These are phyloP conservation scores for Bryum argenteum DNA, from an alignment of 225 moss, liverwort and hornwort genomes.

Conservation along the genomic window DNA sequence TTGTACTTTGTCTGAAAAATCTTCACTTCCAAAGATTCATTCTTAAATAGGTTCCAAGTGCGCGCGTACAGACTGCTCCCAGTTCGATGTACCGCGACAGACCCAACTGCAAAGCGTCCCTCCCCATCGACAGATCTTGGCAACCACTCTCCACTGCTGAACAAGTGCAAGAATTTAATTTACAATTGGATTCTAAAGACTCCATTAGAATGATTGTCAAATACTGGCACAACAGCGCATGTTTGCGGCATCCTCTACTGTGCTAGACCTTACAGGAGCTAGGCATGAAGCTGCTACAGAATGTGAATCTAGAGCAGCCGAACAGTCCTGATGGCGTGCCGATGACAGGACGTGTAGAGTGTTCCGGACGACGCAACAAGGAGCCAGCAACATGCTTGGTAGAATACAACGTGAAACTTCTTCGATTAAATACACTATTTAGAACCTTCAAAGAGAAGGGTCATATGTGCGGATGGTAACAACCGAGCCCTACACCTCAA, in stretches of 20 bases:
- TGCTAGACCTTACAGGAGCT: conserved; percentile 11
- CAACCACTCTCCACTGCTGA: neutral
- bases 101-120: neutral
- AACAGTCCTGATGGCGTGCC: conserved; percentile 25
- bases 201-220: conserved; percentile 22
- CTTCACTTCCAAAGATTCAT: no score
- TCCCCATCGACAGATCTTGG: neutral
- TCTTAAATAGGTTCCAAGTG: no score
- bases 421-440: conserved; percentile 32
- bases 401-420: conserved; percentile 34
- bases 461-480: neutral
- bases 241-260: conserved; percentile 33
- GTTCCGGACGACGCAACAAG: conserved; percentile 24
- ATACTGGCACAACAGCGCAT: conserved; percentile 8
- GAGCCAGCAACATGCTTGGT: conserved; percentile 28
- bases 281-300: conserved; percentile 16
- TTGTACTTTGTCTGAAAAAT: no score
- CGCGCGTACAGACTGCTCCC: no score
- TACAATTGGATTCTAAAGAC: conserved; percentile 25
- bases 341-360: conserved; percentile 17
- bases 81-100: neutral
- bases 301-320: conserved; percentile 31
- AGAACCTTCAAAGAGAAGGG: conserved; percentile 1
- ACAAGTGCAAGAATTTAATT: conserved; percentile 10
- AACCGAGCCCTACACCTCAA: conserved; percentile 25